These are phyloP conservation scores for Fusarium buharicum DNA, from an alignment of 2,329 filamentous ascomycete species.

Conservation along the genomic window DNA sequence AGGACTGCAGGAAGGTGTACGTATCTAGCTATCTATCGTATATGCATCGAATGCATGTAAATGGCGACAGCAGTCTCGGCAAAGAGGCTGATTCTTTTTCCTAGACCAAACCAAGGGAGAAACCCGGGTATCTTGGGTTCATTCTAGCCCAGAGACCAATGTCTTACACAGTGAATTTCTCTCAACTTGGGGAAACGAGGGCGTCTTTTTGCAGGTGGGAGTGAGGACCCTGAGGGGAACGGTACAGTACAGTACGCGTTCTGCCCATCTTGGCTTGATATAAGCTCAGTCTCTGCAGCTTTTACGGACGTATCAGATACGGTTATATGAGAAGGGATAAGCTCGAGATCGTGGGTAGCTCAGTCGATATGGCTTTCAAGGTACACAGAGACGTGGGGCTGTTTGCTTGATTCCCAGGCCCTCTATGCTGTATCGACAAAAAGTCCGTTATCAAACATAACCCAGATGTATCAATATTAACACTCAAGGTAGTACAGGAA, in stretches of 20 bases:
- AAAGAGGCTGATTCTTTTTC: constrained; percentile 12
- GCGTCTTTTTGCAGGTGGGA: constrained; percentile 11
- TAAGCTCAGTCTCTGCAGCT: constrained; percentile 5
- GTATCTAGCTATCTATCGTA: background rate
- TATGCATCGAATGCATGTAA: background rate
- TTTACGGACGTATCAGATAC: constrained; percentile 1
- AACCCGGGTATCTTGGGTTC: constrained; percentile 3
- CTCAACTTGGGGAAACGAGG: constrained; percentile 14
- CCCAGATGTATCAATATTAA: constrained; percentile 10
- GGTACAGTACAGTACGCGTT: constrained; percentile 1
- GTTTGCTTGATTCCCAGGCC: background rate
- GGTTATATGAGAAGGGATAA: background rate
- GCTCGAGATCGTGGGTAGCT: constrained; percentile 1
- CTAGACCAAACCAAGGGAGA: constrained; percentile 25
- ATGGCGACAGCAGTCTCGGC: constrained; percentile 12
- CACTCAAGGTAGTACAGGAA: constrained; percentile 12
- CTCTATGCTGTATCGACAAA: constrained; percentile 7
- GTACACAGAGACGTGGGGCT: constrained; percentile 22
- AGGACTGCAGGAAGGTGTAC: background rate
- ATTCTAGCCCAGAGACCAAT: constrained; percentile 4
- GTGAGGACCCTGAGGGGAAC: constrained; percentile 26
- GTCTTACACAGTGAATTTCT: constrained; percentile 24
- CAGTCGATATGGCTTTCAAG: constrained; percentile 1
- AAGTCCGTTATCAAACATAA: constrained; percentile 22
- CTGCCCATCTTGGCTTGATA: constrained; percentile 8